A percentile compares a stretch with the other conserved stretches of the same genome.
Conservation (phyloP, 768 basidiomycete species). For the Rhizopogon salebrosus region DNA sequence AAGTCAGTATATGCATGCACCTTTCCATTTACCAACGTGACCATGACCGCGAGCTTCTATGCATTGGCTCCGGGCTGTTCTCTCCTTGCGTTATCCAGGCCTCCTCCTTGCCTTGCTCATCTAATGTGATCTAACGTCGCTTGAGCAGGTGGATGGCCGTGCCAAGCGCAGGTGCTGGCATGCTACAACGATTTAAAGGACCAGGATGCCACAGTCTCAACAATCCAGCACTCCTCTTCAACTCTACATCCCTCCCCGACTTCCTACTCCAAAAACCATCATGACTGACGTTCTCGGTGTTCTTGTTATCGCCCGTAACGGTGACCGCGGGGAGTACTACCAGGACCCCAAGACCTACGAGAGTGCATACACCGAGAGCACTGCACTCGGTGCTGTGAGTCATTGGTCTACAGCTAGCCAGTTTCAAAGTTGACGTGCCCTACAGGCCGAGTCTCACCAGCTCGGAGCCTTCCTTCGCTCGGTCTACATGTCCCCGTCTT, state of each 20-base stretch:
- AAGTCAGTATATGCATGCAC: background rate
- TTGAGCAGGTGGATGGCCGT: background rate
- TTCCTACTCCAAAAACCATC: slow-evolving; percentile 3
- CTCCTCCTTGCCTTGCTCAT: background rate
- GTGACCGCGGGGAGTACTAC: slow-evolving; percentile 63
- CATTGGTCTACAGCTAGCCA: background rate
- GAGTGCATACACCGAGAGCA: slow-evolving; percentile 59
- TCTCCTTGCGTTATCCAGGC: slow-evolving; percentile 1
- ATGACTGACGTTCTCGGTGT: slow-evolving; percentile 64
- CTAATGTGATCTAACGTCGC: slow-evolving; percentile 1
- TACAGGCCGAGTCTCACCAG: slow-evolving; percentile 59
- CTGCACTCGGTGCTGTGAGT: slow-evolving; percentile 69
- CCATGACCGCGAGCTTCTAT: slow-evolving; percentile 1
- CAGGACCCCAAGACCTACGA: slow-evolving; percentile 70
- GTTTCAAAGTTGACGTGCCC: slow-evolving; percentile 1
- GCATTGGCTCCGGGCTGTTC: slow-evolving; percentile 1
- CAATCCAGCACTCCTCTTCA: slow-evolving; percentile 10
- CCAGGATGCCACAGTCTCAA: background rate
- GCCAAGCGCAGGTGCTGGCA: background rate
- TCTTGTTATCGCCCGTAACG: slow-evolving; percentile 74
- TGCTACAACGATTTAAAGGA: background rate
- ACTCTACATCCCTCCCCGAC: background rate
- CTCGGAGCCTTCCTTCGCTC: slow-evolving; percentile 60
- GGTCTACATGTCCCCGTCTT: slow-evolving; percentile 61
- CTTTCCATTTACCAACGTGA: background rate